Evolutionary conservation across 495 filamentous ascomycete species (phyloP).

Genomic region (Peziza echinospora): DNA sequence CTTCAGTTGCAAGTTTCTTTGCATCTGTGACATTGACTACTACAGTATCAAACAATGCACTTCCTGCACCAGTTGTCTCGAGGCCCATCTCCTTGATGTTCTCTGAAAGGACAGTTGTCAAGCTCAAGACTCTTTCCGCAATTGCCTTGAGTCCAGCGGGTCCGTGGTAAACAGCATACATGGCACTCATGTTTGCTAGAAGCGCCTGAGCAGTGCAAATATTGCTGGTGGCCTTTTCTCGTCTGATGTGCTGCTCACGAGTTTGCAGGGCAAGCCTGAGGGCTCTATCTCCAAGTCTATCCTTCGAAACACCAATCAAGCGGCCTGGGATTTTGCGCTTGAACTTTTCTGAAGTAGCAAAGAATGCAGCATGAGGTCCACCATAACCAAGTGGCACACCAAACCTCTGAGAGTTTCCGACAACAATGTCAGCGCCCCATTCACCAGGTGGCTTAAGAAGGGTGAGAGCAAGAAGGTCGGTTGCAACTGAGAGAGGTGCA

Average conservation of each 20-base stretch:
- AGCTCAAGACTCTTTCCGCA: conserved; percentile 51
- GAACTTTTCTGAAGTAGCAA: conserved; percentile 76
- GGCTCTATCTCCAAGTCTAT: conserved; percentile 66
- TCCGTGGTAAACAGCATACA: conserved; percentile 96
- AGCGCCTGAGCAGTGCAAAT: conserved; percentile 94
- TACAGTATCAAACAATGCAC: conserved; percentile 63
- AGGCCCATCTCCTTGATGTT: conserved; percentile 43
- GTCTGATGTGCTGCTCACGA: conserved; percentile 86
- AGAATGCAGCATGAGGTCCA: conserved; percentile 93
- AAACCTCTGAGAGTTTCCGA: conserved; percentile 85
- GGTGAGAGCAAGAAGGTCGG: conserved; percentile 79
- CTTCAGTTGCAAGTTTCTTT: conserved; percentile 28
- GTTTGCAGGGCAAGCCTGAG: conserved; percentile 81
- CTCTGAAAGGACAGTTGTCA: conserved; percentile 47
- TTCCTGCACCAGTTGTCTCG: conserved; percentile 30
- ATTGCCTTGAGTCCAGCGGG: conserved; percentile 68
- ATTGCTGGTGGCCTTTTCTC: conserved; percentile 97
- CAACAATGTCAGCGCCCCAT: conserved; percentile 91
- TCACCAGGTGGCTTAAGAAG: conserved; percentile 80
- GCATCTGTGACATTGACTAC: conserved; percentile 30
- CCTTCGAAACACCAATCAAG: conserved; percentile 81
- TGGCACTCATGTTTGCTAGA: conserved; percentile 88
- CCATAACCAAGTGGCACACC: conserved; percentile 89
- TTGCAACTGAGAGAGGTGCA: conserved; percentile 70
- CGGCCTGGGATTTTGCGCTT: conserved; percentile 94